A percentile compares a stretch with the other conserved stretches of the same genome.
These are phyloP conservation scores for Podosphaera fusca DNA, from an alignment of 2,329 filamentous ascomycete genomes.

Conservation along the genomic window DNA sequence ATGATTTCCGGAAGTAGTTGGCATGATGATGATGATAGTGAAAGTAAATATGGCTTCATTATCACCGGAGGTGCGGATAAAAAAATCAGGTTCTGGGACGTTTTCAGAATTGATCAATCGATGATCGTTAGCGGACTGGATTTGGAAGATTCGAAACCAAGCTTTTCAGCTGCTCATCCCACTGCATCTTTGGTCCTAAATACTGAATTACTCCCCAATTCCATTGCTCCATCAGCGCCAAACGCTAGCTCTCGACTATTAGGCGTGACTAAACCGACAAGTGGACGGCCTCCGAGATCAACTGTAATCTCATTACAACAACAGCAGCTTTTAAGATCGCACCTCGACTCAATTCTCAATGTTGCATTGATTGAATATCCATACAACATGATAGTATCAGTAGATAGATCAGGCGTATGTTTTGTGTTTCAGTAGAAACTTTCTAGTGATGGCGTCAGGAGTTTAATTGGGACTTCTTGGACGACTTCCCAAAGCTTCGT, in stretches of 20 bases:
- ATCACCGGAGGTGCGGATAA: slow-evolving; percentile 75
- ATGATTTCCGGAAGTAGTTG: slow-evolving; percentile 51
- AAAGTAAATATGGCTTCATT: slow-evolving; percentile 60
- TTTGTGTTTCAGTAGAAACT: slow-evolving; percentile 40
- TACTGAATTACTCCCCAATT: slow-evolving; percentile 26
- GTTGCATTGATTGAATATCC: slow-evolving; percentile 72
- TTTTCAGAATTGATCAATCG: slow-evolving; percentile 54
- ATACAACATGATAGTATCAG: slow-evolving; percentile 81
- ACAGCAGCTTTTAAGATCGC: slow-evolving; percentile 62
- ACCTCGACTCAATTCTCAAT: slow-evolving; percentile 73
- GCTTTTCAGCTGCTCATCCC: slow-evolving; percentile 42
- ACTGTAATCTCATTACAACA: slow-evolving; percentile 78
- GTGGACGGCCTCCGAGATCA: slow-evolving; percentile 36
- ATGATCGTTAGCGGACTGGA: slow-evolving; percentile 59
- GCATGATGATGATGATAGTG: slow-evolving; percentile 39
- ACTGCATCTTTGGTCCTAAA: slow-evolving; percentile 40
- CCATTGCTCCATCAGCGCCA: slow-evolving; percentile 11
- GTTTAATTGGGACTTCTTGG: too few relatives aligned
- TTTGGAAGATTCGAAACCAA: slow-evolving; percentile 46
- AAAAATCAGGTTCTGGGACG: slow-evolving; percentile 86
- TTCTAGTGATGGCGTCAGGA: background rate
- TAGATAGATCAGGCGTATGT: slow-evolving; percentile 69
- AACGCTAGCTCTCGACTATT: slow-evolving; percentile 14
- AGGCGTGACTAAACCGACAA: slow-evolving; percentile 10
- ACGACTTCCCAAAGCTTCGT: too few relatives aligned